These are phyloP conservation scores for Erysiphe pulchra DNA, from an alignment of 2,329 filamentous ascomycete species.

Conservation along the genomic window DNA sequence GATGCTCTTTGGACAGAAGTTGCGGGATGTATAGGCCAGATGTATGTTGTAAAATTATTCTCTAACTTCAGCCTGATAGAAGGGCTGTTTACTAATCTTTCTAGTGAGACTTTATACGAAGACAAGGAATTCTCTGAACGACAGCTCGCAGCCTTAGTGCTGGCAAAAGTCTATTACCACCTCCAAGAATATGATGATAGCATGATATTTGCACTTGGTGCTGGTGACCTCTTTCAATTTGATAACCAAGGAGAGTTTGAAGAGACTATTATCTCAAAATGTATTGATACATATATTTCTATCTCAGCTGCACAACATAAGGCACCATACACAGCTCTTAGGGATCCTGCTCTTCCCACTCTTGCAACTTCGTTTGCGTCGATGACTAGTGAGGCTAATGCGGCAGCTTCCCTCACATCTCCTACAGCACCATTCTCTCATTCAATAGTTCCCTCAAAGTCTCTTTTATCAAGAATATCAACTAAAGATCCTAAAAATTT, in stretches of 20 bases:
- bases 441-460: conserved; percentile 79
- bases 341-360: conserved; percentile 22
- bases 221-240: conserved; percentile 84
- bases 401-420: conserved; percentile 37
- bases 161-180: conserved; percentile 97
- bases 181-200: conserved; percentile 97
- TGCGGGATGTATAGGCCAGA: conserved; percentile 71
- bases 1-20: conserved; percentile 97
- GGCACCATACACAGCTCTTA: conserved; percentile 21
- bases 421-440: conserved; percentile 91
- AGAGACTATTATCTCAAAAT: conserved; percentile 97
- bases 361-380: conserved; percentile 58
- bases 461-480: conserved; percentile 65
- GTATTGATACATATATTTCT: conserved; percentile 90
- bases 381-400: conserved; percentile 37
- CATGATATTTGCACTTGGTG: conserved; percentile 91
- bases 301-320: conserved; percentile 30
- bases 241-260: conserved; percentile 85
- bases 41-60: conserved; percentile 32
- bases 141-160: conserved; percentile 77
- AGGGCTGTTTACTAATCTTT: conserved; percentile 4
- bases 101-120: conserved; percentile 87
- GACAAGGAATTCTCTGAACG: conserved; percentile 86
- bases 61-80: not conserved
- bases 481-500: conserved; percentile 30